Evolutionary conservation across 2,329 filamentous ascomycete genomes (phyloP).

Genomic region (Biscogniauxia marginata): DNA sequence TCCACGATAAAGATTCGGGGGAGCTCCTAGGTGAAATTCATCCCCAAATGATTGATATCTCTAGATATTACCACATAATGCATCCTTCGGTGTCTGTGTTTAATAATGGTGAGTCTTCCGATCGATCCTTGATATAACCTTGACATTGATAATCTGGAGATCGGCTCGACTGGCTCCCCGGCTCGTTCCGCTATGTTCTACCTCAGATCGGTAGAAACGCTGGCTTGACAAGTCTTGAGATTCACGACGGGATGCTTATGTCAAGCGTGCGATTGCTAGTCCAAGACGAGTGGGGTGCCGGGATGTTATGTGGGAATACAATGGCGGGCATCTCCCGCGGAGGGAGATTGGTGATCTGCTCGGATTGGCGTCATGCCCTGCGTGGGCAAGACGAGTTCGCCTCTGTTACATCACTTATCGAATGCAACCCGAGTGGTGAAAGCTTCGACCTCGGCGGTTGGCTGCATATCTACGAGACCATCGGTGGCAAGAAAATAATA

Average conservation of each 20-base stretch:
- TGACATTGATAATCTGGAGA: background rate
- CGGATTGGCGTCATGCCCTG: slow-evolving; percentile 41
- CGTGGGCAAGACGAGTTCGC: slow-evolving; percentile 24
- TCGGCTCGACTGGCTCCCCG: background rate
- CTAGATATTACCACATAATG: slow-evolving; percentile 22
- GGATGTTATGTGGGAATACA: slow-evolving; percentile 39
- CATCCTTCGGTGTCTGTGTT: slow-evolving; percentile 17
- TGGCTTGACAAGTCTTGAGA: slow-evolving; percentile 27
- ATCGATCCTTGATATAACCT: background rate
- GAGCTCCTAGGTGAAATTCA: slow-evolving; percentile 37
- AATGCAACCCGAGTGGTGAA: slow-evolving; percentile 39
- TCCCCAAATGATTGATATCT: slow-evolving; percentile 37
- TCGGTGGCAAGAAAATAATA: slow-evolving; percentile 37
- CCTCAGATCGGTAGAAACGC: slow-evolving; percentile 5
- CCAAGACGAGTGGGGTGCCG: slow-evolving; percentile 46
- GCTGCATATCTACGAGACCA: slow-evolving; percentile 36
- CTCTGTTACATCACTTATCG: slow-evolving; percentile 35
- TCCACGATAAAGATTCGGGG: slow-evolving; percentile 40
- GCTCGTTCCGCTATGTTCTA: background rate
- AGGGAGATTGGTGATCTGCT: slow-evolving; percentile 43
- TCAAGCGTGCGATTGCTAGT: slow-evolving; percentile 25
- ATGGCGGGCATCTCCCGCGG: slow-evolving; percentile 44
- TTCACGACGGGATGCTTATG: slow-evolving; percentile 19
- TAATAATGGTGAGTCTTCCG: background rate
- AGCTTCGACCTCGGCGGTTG: slow-evolving; percentile 46